Evolutionary conservation across 2,329 filamentous ascomycete species (phyloP), one percentile per base, ranked within the genome.

Genomic region (Penicillium hordei): DNA sequence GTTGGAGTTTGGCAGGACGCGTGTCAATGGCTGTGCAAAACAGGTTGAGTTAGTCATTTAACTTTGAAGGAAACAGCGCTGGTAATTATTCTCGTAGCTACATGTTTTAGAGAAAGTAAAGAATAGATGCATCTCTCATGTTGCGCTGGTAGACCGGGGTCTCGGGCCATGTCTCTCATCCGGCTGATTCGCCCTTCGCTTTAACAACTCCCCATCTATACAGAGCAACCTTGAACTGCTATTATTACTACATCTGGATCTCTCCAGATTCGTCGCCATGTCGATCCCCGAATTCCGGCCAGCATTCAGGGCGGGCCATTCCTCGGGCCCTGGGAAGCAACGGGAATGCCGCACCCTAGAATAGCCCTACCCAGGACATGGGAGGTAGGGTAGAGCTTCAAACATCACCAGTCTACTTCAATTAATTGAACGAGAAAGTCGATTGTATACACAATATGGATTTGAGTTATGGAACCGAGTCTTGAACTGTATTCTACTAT

Each of bases 251-350:
- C 10, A 33, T 36, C 8, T 21, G 40, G 19, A 27, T 17, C 13
- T 29, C 34, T 23, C 5, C 12, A 34, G 44, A 17, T 40, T 48
- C 2, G 15, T 52, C 36, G 9, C 10, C 19, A 57, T 64, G 61
- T 36, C 10, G 52, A 62, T 57, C 61, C 21, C 38, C 21, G 34
- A 52, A 67, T 67, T 65, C 64, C 62, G 29, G n/a, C 38, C 31
- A 66, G 55, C 64, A 67, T 67, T 67, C 65, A 63, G 54, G 43
- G 4, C 38, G 42, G 34, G 44, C 50, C 64, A 67, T 67, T 67
- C 65, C 53, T 66, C 29, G 58, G 60, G 52, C 51, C 59, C 50
- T 33, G 59, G 60, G 53, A 57, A 58, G 54, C 48, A 51, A 53
- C 51, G 43, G 60, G 59, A 65, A 66, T 64, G 61, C 52, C 51